Evolutionary conservation across 169 alveolate genomes (phyloP), one percentile per base, ranked within the genome.

Genomic region (Plasmodium vivax): DNA sequence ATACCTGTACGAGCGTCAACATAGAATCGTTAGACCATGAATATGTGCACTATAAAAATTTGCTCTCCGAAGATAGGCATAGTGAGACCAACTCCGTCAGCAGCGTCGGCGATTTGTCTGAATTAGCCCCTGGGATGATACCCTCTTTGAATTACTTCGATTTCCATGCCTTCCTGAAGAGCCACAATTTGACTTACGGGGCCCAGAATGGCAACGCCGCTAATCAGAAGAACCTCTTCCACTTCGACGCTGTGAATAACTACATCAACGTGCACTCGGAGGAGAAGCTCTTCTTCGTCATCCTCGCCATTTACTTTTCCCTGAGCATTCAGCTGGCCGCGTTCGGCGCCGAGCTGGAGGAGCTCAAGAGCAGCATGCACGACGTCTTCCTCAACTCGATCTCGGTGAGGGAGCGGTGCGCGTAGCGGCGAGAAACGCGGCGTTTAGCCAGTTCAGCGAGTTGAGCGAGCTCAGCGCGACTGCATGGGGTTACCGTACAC

Each of bases 191-290:
- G 83, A 19, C 47, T 19, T 71, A 68, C 71, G 19, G 75, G 0
- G 10, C 83, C 9, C 82, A 90, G n/a, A 90, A 90, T 34, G 68
- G 41, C 74, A 12, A 68, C 2, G 77, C 14, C 1, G 32, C 30
- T 27, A 71, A 6, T 34, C 56, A 79, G 19, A 62, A 90, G 51
- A 80, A 80, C 16, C 54, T 90, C 27, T 38, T 38, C 30, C 92
- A 90, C 14, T 90, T 81, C 19, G 75, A 81, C 23, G 47, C 27
- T 27, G 56, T 90, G 36, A 90, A 71, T 43, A 90, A 90, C 16
- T 90, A 90, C 54, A 90, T 90, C 8, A 90, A 81, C 30, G 84
- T 90, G 10, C 90, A 90, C 30, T 81, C 91, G 73, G 94, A 90
- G 62, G 90, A 90, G 38, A 90, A 82, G 36, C 43, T 90, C 1